Evolutionary conservation across 1,284 basidiomycete species (phyloP).

Genomic region (Hymenochaete sp.): DNA sequence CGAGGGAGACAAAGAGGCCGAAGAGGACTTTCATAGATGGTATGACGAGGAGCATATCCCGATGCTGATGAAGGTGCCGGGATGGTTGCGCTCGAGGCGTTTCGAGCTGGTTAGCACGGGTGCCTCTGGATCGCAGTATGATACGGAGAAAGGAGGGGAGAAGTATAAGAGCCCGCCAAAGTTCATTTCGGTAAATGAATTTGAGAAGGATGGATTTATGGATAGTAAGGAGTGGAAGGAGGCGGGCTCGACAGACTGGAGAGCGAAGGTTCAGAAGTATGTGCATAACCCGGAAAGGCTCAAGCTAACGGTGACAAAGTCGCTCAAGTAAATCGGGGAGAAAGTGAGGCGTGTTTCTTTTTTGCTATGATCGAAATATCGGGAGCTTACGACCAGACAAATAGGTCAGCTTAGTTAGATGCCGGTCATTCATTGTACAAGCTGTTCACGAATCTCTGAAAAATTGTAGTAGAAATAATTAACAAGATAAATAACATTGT

Average conservation of each 20-base stretch:
- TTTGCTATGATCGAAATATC: too few relatives aligned
- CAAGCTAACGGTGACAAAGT: too few relatives aligned
- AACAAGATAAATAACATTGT: too few relatives aligned
- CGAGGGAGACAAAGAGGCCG: conserved; percentile 27
- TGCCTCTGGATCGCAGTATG: too few relatives aligned
- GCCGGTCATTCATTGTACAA: too few relatives aligned
- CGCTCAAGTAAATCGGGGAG: too few relatives aligned
- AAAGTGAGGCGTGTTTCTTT: too few relatives aligned
- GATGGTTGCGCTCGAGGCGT: conserved; percentile 31
- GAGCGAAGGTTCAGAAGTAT: conserved; percentile 24
- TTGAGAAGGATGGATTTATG: conserved; percentile 21
- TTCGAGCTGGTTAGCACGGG: conserved; percentile 27
- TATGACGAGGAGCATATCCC: conserved; percentile 32
- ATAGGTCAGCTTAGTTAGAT: too few relatives aligned
- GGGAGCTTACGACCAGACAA: too few relatives aligned
- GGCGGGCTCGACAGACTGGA: conserved; percentile 28
- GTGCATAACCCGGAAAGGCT: too few relatives aligned
- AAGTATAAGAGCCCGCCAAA: conserved; percentile 25
- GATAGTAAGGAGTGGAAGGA: conserved; percentile 25
- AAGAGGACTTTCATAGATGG: conserved; percentile 31
- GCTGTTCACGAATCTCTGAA: too few relatives aligned
- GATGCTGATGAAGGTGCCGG: conserved; percentile 28
- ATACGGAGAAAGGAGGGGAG: conserved; percentile 18
- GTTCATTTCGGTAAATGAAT: conserved; percentile 33
- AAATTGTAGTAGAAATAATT: too few relatives aligned